A percentile compares a stretch with the other conserved stretches of the same genome.
These are phyloP conservation scores for Penicillium occitanis DNA, from an alignment of 2,329 filamentous ascomycete genomes.

Conservation along the genomic window DNA sequence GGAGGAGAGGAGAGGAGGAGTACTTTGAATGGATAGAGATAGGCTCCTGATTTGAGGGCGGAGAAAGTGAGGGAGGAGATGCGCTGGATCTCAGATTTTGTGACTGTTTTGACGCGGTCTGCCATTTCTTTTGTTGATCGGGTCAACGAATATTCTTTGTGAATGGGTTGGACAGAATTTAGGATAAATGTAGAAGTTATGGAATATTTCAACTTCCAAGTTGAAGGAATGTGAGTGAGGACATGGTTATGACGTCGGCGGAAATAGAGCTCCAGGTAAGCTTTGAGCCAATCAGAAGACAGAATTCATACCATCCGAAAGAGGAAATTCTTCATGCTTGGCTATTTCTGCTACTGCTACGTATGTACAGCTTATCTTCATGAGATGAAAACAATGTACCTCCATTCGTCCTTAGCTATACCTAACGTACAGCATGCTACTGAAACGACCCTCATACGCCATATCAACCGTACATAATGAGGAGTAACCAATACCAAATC, in stretches of 20 bases:
- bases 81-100: slow-evolving; percentile 68
- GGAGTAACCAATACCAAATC: slow-evolving; percentile 23
- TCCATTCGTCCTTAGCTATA: neutral
- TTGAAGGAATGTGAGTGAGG: neutral
- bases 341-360: neutral
- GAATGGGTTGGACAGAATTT: too few species aligned
- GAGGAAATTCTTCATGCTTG: neutral
- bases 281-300: neutral
- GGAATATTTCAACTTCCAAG: neutral
- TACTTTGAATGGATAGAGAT: slow-evolving; percentile 79
- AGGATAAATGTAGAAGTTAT: neutral
- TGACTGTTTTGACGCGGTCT: slow-evolving; percentile 58
- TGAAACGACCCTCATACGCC: neutral
- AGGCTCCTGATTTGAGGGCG: slow-evolving; percentile 73
- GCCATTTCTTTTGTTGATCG: slow-evolving; percentile 32
- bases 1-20: neutral
- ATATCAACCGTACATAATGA: slow-evolving; percentile 10
- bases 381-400: neutral
- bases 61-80: slow-evolving; percentile 64
- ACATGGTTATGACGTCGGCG: slow-evolving; percentile 3
- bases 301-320: neutral
- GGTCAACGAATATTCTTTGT: neutral
- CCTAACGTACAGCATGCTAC: neutral
- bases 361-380: neutral
- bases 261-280: neutral